A percentile compares a stretch with the other conserved stretches of the same genome.
Conservation (phyloP, 176 grass and related monocot species). For the Saccharum officinarum region DNA sequence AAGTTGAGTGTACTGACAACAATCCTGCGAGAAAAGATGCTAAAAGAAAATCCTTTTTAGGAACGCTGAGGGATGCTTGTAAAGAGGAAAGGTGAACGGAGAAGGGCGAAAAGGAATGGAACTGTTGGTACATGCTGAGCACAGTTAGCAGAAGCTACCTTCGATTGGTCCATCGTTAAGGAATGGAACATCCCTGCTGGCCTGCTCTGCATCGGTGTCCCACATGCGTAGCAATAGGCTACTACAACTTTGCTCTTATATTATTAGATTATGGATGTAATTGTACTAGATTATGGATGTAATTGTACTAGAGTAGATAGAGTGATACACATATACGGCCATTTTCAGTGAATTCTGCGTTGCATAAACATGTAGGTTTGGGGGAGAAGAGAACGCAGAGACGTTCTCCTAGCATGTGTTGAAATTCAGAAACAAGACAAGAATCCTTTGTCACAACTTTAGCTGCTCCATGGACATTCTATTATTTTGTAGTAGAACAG, state of each 20-base stretch:
- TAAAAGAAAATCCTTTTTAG: not conserved
- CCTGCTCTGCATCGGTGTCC: conserved; percentile 11
- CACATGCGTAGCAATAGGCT: conserved; percentile 34
- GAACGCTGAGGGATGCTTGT: conserved; percentile 29
- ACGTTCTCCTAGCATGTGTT: not conserved
- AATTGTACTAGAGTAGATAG: not conserved
- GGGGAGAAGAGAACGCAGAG: not conserved
- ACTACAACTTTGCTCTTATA: not conserved
- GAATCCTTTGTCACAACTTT: not conserved
- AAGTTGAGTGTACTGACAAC: conserved; percentile 46
- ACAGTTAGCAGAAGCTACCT: conserved; percentile 32
- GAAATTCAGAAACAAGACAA: conserved; percentile 7
- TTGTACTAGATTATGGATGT: not conserved
- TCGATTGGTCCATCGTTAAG: conserved; percentile 27
- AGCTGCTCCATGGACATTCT: not conserved
- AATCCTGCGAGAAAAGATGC: conserved; percentile 29
- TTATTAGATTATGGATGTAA: not conserved
- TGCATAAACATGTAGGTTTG: not conserved
- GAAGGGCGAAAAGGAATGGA: conserved; percentile 6
- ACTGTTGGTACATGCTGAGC: not conserved
- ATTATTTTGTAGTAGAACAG: not conserved
- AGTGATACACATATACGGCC: not conserved
- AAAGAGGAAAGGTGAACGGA: conserved; percentile 28
- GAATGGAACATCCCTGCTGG: conserved; percentile 37
- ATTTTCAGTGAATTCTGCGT: not conserved